Conservation (phyloP, 2,329 filamentous ascomycete genomes). For the Teratosphaeriaceae sp. region DNA sequence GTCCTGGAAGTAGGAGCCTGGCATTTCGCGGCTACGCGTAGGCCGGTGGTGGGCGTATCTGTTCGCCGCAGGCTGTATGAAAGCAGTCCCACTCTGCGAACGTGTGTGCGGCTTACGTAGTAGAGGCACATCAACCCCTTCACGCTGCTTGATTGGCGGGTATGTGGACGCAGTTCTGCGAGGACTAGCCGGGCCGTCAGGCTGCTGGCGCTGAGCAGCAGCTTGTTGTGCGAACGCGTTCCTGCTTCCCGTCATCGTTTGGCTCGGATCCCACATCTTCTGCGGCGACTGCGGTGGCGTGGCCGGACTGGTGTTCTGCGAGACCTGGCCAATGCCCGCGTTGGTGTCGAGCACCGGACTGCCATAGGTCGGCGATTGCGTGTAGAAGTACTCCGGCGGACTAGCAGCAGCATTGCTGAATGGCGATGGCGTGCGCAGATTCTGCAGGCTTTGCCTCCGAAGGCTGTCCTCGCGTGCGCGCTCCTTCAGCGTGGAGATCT, state of each 20-base stretch:
- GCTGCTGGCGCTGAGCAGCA: not conserved
- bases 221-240: constrained; percentile 24
- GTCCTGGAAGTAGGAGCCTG: not conserved
- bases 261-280: constrained; percentile 10
- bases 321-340: constrained; percentile 20
- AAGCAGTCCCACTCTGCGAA: constrained; percentile 20
- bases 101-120: constrained; percentile 13
- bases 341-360: constrained; percentile 14
- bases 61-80: constrained; percentile 18
- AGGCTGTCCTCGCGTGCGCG: constrained; percentile 73
- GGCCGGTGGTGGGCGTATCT: constrained; percentile 22
- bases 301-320: constrained; percentile 10
- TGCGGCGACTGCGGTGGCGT: constrained; percentile 1
- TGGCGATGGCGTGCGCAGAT: constrained; percentile 62
- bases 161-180: constrained; percentile 7
- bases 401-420: constrained; percentile 58
- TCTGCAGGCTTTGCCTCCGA: constrained; percentile 69
- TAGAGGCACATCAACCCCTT: too few species aligned
- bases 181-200: not conserved
- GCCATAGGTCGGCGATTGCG: constrained; percentile 12
- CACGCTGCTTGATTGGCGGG: not conserved
- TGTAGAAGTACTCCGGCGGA: constrained; percentile 27
- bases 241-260: constrained; percentile 13
- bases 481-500: constrained; percentile 72
- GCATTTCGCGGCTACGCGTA: constrained; percentile 4